These are phyloP conservation scores for Sordariomycetes sp. DNA, from an alignment of 2,329 filamentous ascomycete species.

Conservation along the genomic window DNA sequence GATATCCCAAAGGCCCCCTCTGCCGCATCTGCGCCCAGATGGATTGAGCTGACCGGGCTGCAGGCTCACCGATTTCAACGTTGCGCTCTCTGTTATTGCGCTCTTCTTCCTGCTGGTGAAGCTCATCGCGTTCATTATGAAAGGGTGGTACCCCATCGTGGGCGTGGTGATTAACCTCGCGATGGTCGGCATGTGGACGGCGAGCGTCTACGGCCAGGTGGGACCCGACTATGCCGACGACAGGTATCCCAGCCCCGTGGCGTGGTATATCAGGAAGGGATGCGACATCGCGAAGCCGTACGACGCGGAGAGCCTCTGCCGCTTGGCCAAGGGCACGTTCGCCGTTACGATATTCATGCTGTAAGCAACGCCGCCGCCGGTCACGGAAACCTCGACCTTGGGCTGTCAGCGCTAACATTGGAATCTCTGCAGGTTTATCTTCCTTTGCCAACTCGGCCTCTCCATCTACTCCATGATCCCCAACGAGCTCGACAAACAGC, in stretches of 20 bases:
- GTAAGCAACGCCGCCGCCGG: slow-evolving; percentile 33
- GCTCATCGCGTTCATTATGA: slow-evolving; percentile 58
- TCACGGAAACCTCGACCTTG: slow-evolving; percentile 25
- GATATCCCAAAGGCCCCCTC: slow-evolving; percentile 2
- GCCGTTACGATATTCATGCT: slow-evolving; percentile 56
- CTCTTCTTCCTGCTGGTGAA: slow-evolving; percentile 69
- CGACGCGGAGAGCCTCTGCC: slow-evolving; percentile 47
- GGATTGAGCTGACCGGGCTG: not conserved
- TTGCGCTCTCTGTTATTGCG: slow-evolving; percentile 64
- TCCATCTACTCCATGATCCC: slow-evolving; percentile 48
- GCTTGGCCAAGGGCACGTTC: slow-evolving; percentile 57
- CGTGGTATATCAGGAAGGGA: slow-evolving; percentile 67
- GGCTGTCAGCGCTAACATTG: not conserved
- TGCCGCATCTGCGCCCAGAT: slow-evolving; percentile 3
- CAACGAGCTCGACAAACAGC: slow-evolving; percentile 40
- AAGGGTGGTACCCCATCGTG: slow-evolving; percentile 58
- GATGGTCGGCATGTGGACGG: slow-evolving; percentile 51
- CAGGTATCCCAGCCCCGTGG: slow-evolving; percentile 45
- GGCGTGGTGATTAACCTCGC: slow-evolving; percentile 45
- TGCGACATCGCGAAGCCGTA: slow-evolving; percentile 50
- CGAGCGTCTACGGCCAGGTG: slow-evolving; percentile 60
- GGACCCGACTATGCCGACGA: slow-evolving; percentile 63
- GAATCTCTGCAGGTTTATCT: not conserved
- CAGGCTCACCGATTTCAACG: slow-evolving; percentile 66
- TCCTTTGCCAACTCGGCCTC: slow-evolving; percentile 24